These are phyloP conservation scores for Penicillium sp. DNA, from an alignment of 2,329 filamentous ascomycete species.

Conservation along the genomic window DNA sequence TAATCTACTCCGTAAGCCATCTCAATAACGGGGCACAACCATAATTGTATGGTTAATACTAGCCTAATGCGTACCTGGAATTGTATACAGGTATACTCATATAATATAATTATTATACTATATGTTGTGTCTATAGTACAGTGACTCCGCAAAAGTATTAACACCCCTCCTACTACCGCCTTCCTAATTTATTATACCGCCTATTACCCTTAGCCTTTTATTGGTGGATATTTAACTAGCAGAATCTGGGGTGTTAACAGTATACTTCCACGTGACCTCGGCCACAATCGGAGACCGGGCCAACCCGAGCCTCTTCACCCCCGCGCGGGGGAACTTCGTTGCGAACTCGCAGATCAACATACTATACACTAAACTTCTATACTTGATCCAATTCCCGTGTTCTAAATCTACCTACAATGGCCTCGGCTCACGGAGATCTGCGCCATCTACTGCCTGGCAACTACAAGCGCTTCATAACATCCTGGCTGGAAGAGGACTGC, in stretches of 20 bases:
- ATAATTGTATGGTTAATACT: too few species aligned
- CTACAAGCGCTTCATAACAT: constrained; percentile 76
- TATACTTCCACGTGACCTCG: constrained; percentile 2
- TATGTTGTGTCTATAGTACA: too few species aligned
- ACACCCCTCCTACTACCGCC: too few species aligned
- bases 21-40: background rate
- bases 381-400: background rate
- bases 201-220: too few species aligned
- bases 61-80: too few species aligned
- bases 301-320: constrained; percentile 5
- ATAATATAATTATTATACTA: too few species aligned
- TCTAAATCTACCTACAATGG: constrained; percentile 44
- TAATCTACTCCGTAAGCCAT: too few species aligned
- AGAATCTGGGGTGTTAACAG: too few species aligned
- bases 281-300: constrained; percentile 1
- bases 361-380: background rate
- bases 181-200: too few species aligned
- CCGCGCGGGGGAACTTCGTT: constrained; percentile 8
- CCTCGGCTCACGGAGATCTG: constrained; percentile 58
- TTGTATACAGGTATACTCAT: too few species aligned
- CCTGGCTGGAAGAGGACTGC: constrained; percentile 94
- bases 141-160: too few species aligned
- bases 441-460: constrained; percentile 77
- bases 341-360: background rate
- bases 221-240: too few species aligned